A percentile compares a stretch with the other conserved stretches of the same genome.
Conservation (phyloP, 129 eudicot species). For the Artemisia tridentata region DNA sequence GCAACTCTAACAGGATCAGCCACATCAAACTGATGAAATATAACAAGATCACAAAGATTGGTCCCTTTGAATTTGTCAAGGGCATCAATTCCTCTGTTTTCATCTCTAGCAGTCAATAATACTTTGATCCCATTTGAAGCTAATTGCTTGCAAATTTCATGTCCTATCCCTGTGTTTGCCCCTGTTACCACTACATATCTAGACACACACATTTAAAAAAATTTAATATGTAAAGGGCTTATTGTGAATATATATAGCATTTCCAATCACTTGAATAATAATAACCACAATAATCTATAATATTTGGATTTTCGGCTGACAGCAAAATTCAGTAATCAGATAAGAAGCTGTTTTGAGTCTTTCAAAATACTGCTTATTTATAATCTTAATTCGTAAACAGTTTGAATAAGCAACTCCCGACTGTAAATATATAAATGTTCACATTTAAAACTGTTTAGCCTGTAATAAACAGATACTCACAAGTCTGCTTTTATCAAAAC, state of each 20-base stretch:
- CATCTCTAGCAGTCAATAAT: slow-evolving; percentile 65
- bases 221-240: not conserved
- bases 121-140: slow-evolving; percentile 60
- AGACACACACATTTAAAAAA: slow-evolving; percentile 1
- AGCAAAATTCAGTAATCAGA: too few species aligned
- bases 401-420: too few species aligned
- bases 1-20: slow-evolving; percentile 47
- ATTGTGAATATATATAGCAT: not conserved
- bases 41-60: slow-evolving; percentile 43
- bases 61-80: slow-evolving; percentile 35
- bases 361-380: too few species aligned
- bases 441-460: too few species aligned
- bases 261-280: too few species aligned
- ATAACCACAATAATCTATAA: too few species aligned
- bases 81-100: slow-evolving; percentile 55
- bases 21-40: slow-evolving; percentile 64
- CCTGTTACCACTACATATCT: slow-evolving; percentile 61
- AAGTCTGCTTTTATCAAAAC: too few species aligned
- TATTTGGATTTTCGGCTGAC: too few species aligned
- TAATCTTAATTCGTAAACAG: too few species aligned
- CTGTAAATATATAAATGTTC: too few species aligned
- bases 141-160: slow-evolving; percentile 52
- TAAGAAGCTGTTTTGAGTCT: too few species aligned
- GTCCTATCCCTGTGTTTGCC: slow-evolving; percentile 61
- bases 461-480: too few species aligned